phyloP scores from a whole-genome alignment of 352 stramenopile genomes.

The Phytophthora idaei region DNA sequence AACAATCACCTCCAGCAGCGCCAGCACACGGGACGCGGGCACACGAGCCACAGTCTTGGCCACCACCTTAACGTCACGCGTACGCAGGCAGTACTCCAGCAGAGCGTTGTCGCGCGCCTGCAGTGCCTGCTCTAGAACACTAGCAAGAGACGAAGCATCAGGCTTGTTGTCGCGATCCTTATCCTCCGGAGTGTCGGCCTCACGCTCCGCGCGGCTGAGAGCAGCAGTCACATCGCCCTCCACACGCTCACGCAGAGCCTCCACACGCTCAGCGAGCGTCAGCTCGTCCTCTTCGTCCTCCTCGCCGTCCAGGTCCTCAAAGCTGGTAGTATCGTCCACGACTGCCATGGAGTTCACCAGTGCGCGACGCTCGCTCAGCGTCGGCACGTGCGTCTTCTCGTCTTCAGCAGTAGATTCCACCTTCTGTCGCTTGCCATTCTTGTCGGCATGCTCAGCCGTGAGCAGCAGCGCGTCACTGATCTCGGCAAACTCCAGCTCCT shows the following conservation, averaged over 20 bases:
- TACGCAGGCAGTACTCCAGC: slow-evolving; percentile 83
- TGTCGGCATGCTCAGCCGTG: slow-evolving; percentile 36
- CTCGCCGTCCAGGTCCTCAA: slow-evolving; percentile 59
- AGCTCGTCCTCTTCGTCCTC: slow-evolving; percentile 66
- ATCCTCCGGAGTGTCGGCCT: slow-evolving; percentile 42
- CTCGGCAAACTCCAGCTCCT: slow-evolving; percentile 54
- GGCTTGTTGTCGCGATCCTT: slow-evolving; percentile 50
- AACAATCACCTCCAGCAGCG: slow-evolving; percentile 81
- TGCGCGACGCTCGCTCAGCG: slow-evolving; percentile 70
- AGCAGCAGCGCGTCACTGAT: slow-evolving; percentile 78
- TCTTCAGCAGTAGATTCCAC: slow-evolving; percentile 43
- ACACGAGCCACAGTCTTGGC: slow-evolving; percentile 79
- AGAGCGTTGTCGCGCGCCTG: slow-evolving; percentile 89
- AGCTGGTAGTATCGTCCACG: slow-evolving; percentile 61
- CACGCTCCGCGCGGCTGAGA: slow-evolving; percentile 54
- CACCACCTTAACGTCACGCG: slow-evolving; percentile 79
- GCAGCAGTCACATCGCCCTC: slow-evolving; percentile 72
- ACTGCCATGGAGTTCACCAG: slow-evolving; percentile 62
- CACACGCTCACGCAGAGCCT: slow-evolving; percentile 77
- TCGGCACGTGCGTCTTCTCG: slow-evolving; percentile 74
- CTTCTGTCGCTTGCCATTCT: slow-evolving; percentile 71
- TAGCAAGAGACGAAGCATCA: slow-evolving; percentile 84
- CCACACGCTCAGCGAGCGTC: slow-evolving; percentile 77
- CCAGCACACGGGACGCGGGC: slow-evolving; percentile 72
- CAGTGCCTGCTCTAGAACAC: slow-evolving; percentile 82